Conservation (phyloP, 352 stramenopile genomes). For the Phytophthora brassicae region DNA sequence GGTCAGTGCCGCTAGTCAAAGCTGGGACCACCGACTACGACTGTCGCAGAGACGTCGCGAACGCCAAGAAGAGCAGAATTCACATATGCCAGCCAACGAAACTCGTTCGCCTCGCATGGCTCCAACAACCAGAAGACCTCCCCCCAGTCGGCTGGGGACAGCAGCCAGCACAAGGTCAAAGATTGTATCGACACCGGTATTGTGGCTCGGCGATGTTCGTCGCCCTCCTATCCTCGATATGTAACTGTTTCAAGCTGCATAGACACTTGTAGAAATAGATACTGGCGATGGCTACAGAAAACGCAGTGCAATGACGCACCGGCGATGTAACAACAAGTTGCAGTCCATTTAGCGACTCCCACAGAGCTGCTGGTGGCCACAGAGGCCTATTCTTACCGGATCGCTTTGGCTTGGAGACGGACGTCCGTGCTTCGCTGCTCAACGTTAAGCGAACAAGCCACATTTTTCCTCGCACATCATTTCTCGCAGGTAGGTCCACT, state of each 20-base stretch:
- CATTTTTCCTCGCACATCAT: neutral
- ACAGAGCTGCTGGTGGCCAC: neutral
- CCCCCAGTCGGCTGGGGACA: too few species aligned
- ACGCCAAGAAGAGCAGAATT: neutral
- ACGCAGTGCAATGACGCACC: neutral
- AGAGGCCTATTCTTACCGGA: too few species aligned
- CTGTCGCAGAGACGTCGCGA: slow-evolving; percentile 25
- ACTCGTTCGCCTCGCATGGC: too few species aligned
- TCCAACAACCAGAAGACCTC: too few species aligned
- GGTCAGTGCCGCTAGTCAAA: slow-evolving; percentile 1
- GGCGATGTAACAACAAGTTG: neutral
- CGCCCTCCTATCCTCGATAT: neutral
- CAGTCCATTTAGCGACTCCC: neutral
- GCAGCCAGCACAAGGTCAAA: too few species aligned
- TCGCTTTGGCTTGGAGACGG: too few species aligned
- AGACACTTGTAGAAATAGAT: neutral
- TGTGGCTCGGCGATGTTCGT: neutral
- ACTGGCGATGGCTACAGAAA: neutral
- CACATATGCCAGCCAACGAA: too few species aligned
- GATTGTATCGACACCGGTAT: too few species aligned
- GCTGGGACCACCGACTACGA: slow-evolving; percentile 4
- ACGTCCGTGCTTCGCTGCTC: too few species aligned
- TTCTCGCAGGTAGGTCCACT: neutral
- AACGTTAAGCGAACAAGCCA: neutral
- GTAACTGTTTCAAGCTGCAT: neutral